These are phyloP conservation scores for Claviceps pazoutovae DNA, from an alignment of 2,329 filamentous ascomycete species.

Conservation along the genomic window DNA sequence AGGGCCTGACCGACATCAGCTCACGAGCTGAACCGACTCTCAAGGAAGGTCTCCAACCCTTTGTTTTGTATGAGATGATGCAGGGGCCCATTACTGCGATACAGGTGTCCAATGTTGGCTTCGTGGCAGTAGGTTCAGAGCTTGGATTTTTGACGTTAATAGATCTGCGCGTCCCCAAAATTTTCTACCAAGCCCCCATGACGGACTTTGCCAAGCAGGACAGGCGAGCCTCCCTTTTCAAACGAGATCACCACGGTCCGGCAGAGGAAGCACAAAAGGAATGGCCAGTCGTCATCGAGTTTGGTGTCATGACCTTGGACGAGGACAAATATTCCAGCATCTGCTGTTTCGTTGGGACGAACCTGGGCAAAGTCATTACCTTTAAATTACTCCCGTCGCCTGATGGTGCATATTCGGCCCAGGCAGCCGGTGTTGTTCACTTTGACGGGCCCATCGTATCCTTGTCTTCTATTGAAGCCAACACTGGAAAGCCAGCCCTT, in stretches of 20 bases:
- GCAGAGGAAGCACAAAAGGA: constrained; percentile 38
- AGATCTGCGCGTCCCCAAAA: constrained; percentile 72
- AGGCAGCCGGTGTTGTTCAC: constrained; percentile 52
- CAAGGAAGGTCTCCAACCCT: constrained; percentile 69
- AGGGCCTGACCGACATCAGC: constrained; percentile 61
- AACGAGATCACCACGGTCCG: constrained; percentile 19
- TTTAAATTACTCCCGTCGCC: constrained; percentile 77
- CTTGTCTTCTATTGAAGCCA: constrained; percentile 65
- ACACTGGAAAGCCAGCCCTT: constrained; percentile 59
- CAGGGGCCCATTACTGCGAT: constrained; percentile 68
- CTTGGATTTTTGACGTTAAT: constrained; percentile 68
- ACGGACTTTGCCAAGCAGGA: constrained; percentile 63
- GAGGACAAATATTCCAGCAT: constrained; percentile 95
- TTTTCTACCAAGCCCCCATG: constrained; percentile 65
- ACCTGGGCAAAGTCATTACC: constrained; percentile 66
- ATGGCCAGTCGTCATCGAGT: constrained; percentile 72
- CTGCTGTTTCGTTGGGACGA: constrained; percentile 81
- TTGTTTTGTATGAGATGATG: constrained; percentile 69
- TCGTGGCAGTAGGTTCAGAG: constrained; percentile 77
- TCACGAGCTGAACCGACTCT: constrained; percentile 57
- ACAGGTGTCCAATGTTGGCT: constrained; percentile 83
- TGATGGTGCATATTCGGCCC: constrained; percentile 52
- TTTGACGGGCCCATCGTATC: constrained; percentile 59
- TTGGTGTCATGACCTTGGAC: constrained; percentile 85
- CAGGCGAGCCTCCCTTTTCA: constrained; percentile 61